Percentiles rank a stretch among this genome's conserved stretches.
phyloP scores from a whole-genome alignment of 1,139 yeast species.

The Geotrichum histeridarum region DNA sequence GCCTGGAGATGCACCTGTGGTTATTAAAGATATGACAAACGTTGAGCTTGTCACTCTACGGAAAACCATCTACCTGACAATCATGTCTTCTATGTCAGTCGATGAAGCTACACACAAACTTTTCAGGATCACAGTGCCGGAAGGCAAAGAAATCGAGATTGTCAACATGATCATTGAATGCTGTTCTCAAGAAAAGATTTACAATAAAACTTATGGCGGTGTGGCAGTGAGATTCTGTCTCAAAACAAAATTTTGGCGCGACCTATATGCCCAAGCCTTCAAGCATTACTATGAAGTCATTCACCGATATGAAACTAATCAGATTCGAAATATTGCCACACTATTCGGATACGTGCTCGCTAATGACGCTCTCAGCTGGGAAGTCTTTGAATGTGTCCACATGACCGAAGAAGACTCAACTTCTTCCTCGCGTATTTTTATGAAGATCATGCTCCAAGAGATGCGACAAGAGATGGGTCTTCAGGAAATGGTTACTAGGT shows the following conservation, averaged over 20 bases:
- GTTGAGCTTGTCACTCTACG: constrained; percentile 58
- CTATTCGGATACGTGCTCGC: constrained; percentile 85
- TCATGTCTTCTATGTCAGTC: constrained; percentile 89
- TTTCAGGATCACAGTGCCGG: constrained; percentile 40
- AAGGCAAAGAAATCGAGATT: constrained; percentile 41
- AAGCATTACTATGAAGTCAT: constrained; percentile 51
- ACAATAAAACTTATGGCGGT: constrained; percentile 78
- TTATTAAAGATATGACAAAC: constrained; percentile 65
- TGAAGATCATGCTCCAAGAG: constrained; percentile 77
- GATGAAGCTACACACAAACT: constrained; percentile 92
- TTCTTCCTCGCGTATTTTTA: constrained; percentile 73
- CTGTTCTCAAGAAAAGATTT: constrained; percentile 82
- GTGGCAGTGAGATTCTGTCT: constrained; percentile 64
- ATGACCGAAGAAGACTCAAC: constrained; percentile 71
- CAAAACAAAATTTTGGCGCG: constrained; percentile 52
- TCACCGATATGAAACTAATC: constrained; percentile 66
- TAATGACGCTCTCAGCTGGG: constrained; percentile 65
- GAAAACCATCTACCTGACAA: constrained; percentile 69
- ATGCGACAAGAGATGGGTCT: constrained; percentile 75
- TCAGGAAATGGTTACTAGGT: constrained; percentile 46
- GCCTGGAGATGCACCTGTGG: constrained; percentile 20
- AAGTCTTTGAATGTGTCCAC: constrained; percentile 46
- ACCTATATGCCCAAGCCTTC: constrained; percentile 51
- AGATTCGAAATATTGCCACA: constrained; percentile 74
- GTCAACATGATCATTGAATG: constrained; percentile 77